These are phyloP conservation scores for Chytridium lagenaria DNA, from an alignment of 371 early-diverging fungal genomes.

Conservation along the genomic window DNA sequence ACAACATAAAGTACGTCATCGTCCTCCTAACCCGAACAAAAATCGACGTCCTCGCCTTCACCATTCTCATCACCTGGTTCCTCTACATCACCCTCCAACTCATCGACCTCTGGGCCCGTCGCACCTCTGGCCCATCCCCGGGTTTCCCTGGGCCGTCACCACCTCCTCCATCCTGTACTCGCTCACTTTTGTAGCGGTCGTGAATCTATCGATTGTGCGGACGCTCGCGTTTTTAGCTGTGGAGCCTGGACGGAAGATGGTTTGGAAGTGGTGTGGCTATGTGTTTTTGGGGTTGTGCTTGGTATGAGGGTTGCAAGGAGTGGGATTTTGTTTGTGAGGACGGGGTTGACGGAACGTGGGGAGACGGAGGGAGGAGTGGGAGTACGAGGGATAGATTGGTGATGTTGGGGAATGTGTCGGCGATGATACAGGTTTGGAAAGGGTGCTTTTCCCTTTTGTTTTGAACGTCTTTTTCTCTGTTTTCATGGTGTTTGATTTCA, in stretches of 20 bases:
- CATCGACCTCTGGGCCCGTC: constrained; percentile 16
- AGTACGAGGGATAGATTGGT: background rate
- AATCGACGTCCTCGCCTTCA: background rate
- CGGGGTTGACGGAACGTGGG: background rate
- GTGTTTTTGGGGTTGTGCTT: constrained; percentile 2
- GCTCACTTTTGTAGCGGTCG: background rate
- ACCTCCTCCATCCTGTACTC: constrained; percentile 9
- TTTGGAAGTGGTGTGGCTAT: background rate
- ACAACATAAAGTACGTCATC: background rate
- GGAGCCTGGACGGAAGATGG: background rate
- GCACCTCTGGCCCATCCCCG: constrained; percentile 9
- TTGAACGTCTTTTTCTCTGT: background rate
- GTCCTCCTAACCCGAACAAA: background rate
- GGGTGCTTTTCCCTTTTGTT: background rate
- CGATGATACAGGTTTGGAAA: constrained; percentile 6
- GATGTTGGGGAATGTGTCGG: constrained; percentile 10
- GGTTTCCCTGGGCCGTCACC: background rate
- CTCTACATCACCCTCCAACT: constrained; percentile 15
- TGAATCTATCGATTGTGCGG: constrained; percentile 4
- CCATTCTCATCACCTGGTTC: background rate
- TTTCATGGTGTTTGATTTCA: background rate
- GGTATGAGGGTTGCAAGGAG: background rate
- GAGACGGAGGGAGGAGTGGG: background rate
- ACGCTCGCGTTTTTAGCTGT: background rate
- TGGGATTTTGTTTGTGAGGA: background rate